Percentiles rank a stretch among this genome's conserved stretches.
Conservation (phyloP, 768 basidiomycete species). For the Zangia roseola region DNA sequence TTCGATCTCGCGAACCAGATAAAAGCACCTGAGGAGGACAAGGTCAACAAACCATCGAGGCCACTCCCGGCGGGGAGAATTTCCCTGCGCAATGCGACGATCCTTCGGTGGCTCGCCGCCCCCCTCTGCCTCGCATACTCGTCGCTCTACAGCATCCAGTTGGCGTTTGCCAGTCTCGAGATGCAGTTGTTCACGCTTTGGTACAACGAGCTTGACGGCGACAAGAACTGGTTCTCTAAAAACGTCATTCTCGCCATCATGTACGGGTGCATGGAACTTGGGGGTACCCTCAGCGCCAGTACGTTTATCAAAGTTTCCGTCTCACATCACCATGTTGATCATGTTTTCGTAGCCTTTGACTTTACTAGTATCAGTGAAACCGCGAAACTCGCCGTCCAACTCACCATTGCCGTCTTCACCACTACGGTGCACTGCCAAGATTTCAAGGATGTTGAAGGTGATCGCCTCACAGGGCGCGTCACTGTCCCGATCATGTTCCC, state of each 20-base stretch:
- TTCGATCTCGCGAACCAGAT: constrained; percentile 47
- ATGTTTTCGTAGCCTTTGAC: constrained; percentile 7
- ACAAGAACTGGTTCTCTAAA: constrained; percentile 39
- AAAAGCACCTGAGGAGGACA: constrained; percentile 41
- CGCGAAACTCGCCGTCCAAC: constrained; percentile 30
- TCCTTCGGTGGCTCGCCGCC: constrained; percentile 38
- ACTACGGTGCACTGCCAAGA: constrained; percentile 52
- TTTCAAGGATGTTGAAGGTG: constrained; percentile 46
- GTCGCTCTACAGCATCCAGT: constrained; percentile 28
- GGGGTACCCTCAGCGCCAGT: constrained; percentile 40
- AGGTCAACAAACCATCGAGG: constrained; percentile 43
- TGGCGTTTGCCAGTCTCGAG: constrained; percentile 34
- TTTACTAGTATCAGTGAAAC: constrained; percentile 26
- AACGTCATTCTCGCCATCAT: constrained; percentile 40
- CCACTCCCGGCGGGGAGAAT: constrained; percentile 46
- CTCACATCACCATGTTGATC: not conserved
- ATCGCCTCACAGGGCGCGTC: constrained; percentile 35
- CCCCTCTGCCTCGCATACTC: constrained; percentile 37
- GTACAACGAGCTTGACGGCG: constrained; percentile 40
- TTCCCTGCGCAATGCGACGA: constrained; percentile 31
- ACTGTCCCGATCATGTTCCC: constrained; percentile 49
- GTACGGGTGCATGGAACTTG: constrained; percentile 37
- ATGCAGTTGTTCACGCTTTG: constrained; percentile 33
- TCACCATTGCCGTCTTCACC: constrained; percentile 39
- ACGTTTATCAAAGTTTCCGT: constrained; percentile 1